Percentiles rank a stretch among this genome's conserved stretches.
phyloP scores from a whole-genome alignment of 1,284 basidiomycete genomes.

The Inonotus hispidus region DNA sequence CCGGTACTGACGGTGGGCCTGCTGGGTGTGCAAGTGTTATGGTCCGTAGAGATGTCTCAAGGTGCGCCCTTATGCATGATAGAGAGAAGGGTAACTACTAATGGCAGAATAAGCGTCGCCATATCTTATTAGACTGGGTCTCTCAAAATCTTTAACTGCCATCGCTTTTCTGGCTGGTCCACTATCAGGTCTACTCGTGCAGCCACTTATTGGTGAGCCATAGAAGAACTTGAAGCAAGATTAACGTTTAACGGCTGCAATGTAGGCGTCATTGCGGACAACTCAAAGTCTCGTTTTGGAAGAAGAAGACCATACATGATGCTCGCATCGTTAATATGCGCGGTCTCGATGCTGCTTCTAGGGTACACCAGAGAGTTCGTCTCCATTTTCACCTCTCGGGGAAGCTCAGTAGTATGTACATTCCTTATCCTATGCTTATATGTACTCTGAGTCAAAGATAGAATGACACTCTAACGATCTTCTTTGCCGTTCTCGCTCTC shows the following conservation, averaged over 20 bases:
- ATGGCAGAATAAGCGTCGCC: conserved; percentile 58
- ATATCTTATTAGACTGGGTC: conserved; percentile 85
- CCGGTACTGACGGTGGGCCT: conserved; percentile 74
- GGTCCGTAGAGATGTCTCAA: conserved; percentile 91
- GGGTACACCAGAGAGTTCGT: conserved; percentile 81
- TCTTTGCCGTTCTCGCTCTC: conserved; percentile 79
- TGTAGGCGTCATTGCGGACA: conserved; percentile 75
- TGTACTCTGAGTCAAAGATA: conserved; percentile 26
- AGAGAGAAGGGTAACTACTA: background rate
- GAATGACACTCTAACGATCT: conserved; percentile 65
- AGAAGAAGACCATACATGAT: conserved; percentile 86
- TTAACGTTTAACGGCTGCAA: background rate
- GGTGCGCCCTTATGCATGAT: conserved; percentile 42
- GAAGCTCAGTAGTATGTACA: conserved; percentile 33
- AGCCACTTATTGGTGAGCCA: conserved; percentile 73
- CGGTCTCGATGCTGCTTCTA: conserved; percentile 73
- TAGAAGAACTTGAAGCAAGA: background rate
- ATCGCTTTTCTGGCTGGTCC: conserved; percentile 94
- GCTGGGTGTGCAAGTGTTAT: conserved; percentile 79
- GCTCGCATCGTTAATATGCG: conserved; percentile 60
- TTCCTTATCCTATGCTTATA: background rate
- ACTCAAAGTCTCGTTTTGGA: conserved; percentile 80
- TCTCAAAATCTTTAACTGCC: conserved; percentile 84
- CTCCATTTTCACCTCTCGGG: conserved; percentile 45
- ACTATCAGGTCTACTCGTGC: conserved; percentile 85